Conservation (phyloP, 2,329 filamentous ascomycete species). For the Fulvia fulva region DNA sequence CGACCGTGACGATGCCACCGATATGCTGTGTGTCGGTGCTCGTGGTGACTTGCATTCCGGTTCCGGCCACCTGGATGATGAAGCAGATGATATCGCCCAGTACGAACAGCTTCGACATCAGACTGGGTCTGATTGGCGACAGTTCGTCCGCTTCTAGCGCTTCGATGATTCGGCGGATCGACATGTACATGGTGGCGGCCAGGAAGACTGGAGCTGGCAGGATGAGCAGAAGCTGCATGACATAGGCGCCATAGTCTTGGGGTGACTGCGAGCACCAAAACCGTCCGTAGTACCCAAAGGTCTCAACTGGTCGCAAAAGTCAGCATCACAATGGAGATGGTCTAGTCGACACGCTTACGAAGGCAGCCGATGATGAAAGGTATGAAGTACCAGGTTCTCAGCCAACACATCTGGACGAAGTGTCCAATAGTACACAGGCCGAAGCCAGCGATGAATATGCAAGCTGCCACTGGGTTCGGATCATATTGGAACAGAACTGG, state of each 20-base stretch:
- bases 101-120: slow-evolving; percentile 55
- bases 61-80: no score
- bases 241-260: slow-evolving; percentile 37
- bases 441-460: slow-evolving; percentile 28
- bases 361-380: slow-evolving; percentile 37
- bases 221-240: slow-evolving; percentile 40
- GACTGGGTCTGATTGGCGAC: slow-evolving; percentile 41
- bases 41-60: no score
- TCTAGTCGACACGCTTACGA: slow-evolving; percentile 26
- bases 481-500: slow-evolving; percentile 15
- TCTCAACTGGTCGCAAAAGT: slow-evolving; percentile 34
- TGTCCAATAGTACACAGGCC: slow-evolving; percentile 33
- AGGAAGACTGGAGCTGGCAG: slow-evolving; percentile 46
- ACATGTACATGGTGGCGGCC: slow-evolving; percentile 47
- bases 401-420: slow-evolving; percentile 34
- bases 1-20: slow-evolving; percentile 42
- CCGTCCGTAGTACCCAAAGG: slow-evolving; percentile 40
- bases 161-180: slow-evolving; percentile 39
- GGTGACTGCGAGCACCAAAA: slow-evolving; percentile 37
- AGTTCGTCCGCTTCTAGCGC: slow-evolving; percentile 17
- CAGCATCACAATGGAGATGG: no score
- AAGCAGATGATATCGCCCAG: no score
- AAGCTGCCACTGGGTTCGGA: slow-evolving; percentile 22
- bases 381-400: slow-evolving; percentile 36
- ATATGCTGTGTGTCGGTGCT: slow-evolving; percentile 51